Conservation (phyloP, 257 asterid genomes). For the Lycium barbarum region DNA sequence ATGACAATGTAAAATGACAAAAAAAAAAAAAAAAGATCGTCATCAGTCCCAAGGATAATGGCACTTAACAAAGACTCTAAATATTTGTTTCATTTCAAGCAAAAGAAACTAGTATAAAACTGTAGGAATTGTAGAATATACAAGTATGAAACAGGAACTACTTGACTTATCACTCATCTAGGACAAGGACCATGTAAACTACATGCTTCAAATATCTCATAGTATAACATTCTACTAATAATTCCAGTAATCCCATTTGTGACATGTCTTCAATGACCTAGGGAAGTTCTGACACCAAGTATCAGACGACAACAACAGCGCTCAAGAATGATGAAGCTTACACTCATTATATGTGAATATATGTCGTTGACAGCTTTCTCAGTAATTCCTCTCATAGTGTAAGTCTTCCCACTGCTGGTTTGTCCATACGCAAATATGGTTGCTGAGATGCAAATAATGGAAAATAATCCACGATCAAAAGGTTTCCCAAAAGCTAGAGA, state of each 20-base stretch:
- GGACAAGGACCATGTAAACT: not conserved
- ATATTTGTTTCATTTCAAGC: not conserved
- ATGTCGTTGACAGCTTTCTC: slow-evolving; percentile 95
- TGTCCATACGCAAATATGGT: slow-evolving; percentile 98
- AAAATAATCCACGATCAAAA: slow-evolving; percentile 3
- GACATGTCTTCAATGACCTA: slow-evolving; percentile 5
- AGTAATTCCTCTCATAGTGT: slow-evolving; percentile 89
- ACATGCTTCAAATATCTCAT: not conserved
- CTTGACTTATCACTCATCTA: slow-evolving; percentile 9
- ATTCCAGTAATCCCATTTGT: slow-evolving; percentile 15
- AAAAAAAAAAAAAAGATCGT: not conserved
- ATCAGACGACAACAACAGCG: not conserved
- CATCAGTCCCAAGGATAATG: slow-evolving; percentile 3
- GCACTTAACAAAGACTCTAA: not conserved
- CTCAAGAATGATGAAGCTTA: slow-evolving; percentile 46
- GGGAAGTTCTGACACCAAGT: not conserved
- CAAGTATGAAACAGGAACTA: not conserved
- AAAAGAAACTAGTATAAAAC: not conserved
- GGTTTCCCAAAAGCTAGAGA: not conserved
- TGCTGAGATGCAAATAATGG: slow-evolving; percentile 59
- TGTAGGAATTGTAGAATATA: not conserved
- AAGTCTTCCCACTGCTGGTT: slow-evolving; percentile 97
- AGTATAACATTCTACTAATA: not conserved
- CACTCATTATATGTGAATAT: slow-evolving; percentile 81
- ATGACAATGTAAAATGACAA: slow-evolving; percentile 35